These are phyloP conservation scores for Exophiala sideris DNA, from an alignment of 2,329 filamentous ascomycete genomes.

Conservation along the genomic window DNA sequence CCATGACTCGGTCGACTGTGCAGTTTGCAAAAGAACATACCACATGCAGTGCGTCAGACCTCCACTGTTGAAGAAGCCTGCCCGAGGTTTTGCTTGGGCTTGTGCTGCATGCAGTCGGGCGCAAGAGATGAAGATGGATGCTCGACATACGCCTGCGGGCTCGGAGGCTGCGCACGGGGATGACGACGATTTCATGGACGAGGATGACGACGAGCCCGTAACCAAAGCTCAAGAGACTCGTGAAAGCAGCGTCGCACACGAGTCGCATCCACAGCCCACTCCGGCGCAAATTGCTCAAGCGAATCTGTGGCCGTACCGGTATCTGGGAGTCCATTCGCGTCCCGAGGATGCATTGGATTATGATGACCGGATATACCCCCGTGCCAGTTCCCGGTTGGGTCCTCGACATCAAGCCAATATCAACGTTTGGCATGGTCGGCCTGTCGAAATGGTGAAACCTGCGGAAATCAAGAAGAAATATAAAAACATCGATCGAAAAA, in stretches of 20 bases:
- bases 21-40: conserved; percentile 90
- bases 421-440: conserved; percentile 76
- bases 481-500: conserved; percentile 63
- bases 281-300: conserved; percentile 88
- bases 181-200: conserved; percentile 62
- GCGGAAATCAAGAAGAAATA: conserved; percentile 78
- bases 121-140: conserved; percentile 90
- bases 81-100: conserved; percentile 95
- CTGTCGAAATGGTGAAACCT: conserved; percentile 87
- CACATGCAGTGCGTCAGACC: conserved; percentile 98
- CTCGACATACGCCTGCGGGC: conserved; percentile 75
- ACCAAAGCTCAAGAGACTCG: conserved; percentile 40
- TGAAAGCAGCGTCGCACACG: conserved; percentile 39
- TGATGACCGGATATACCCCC: conserved; percentile 94
- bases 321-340: conserved; percentile 91
- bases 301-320: conserved; percentile 93
- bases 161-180: conserved; percentile 53
- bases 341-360: conserved; percentile 95
- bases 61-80: conserved; percentile 89
- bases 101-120: conserved; percentile 93
- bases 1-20: conserved; percentile 94
- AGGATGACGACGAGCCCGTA: conserved; percentile 69
- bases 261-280: conserved; percentile 61
- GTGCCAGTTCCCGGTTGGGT: conserved; percentile 87
- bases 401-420: conserved; percentile 89